A percentile compares a stretch with the other conserved stretches of the same genome.
phyloP scores from a whole-genome alignment of 1,284 basidiomycete species.

The Leccinum pachyderme region DNA sequence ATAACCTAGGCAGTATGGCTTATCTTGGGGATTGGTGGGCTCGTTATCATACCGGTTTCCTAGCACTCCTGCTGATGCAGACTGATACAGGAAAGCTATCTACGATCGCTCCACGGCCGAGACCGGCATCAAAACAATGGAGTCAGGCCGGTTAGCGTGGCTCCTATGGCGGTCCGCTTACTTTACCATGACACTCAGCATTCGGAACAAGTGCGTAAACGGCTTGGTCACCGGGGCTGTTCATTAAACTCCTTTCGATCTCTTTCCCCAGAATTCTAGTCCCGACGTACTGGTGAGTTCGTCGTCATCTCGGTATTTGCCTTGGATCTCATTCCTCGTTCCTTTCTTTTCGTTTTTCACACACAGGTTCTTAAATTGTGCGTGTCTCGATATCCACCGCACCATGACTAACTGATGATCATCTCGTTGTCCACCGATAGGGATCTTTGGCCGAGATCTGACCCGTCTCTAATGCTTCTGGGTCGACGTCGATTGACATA shows the following conservation, averaged over 20 bases:
- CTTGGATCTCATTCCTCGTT: conserved; percentile 12
- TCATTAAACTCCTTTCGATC: conserved; percentile 5
- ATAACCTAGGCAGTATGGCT: conserved; percentile 74
- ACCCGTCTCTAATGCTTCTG: conserved; percentile 61
- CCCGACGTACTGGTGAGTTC: conserved; percentile 61
- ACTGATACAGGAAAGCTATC: conserved; percentile 61
- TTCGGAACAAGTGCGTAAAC: conserved; percentile 66
- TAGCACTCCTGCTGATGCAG: conserved; percentile 1
- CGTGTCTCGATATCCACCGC: conserved; percentile 12
- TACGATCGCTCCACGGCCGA: conserved; percentile 61
- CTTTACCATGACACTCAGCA: conserved; percentile 74
- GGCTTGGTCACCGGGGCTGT: not conserved
- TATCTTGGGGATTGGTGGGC: conserved; percentile 75
- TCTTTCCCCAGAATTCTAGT: conserved; percentile 56
- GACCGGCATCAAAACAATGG: conserved; percentile 57
- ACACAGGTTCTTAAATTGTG: conserved; percentile 26
- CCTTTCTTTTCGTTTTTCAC: not conserved
- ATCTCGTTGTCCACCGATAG: conserved; percentile 36
- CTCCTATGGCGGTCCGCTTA: conserved; percentile 79
- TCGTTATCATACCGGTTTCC: conserved; percentile 13
- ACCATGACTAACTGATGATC: conserved; percentile 23
- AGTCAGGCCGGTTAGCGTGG: conserved; percentile 74
- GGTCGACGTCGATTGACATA: conserved; percentile 1
- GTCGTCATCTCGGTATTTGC: conserved; percentile 28
- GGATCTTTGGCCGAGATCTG: conserved; percentile 80